Evolutionary conservation across 805 yeast species (phyloP).

Genomic region (Schwanniomyces pseudopolymorphus): DNA sequence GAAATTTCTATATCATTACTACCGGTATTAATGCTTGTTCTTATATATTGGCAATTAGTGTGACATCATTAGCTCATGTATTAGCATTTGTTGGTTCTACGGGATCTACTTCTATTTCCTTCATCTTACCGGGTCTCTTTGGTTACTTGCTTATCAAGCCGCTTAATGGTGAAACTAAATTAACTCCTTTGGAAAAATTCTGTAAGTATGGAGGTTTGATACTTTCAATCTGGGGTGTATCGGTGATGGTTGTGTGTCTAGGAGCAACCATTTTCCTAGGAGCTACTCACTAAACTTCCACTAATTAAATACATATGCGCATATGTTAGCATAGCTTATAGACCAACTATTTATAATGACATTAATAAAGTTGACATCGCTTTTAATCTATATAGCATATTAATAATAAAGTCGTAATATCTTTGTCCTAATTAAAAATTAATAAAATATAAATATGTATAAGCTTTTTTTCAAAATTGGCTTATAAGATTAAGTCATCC

Average conservation of each 20-base stretch:
- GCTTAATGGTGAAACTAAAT: constrained; percentile 22
- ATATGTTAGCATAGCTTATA: too few species aligned
- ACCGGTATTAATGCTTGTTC: constrained; percentile 44
- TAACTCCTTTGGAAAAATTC: constrained; percentile 26
- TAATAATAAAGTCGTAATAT: neutral
- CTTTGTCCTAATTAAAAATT: neutral
- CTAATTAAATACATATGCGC: neutral
- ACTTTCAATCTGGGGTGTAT: constrained; percentile 52
- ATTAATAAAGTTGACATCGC: neutral
- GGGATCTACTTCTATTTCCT: constrained; percentile 77
- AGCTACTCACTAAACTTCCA: constrained; percentile 27
- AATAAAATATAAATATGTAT: neutral
- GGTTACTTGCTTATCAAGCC: constrained; percentile 60
- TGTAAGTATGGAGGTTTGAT: constrained; percentile 41
- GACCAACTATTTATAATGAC: too few species aligned
- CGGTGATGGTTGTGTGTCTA: constrained; percentile 55
- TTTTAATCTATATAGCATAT: neutral
- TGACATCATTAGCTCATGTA: constrained; percentile 66
- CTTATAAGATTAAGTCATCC: constrained; percentile 29
- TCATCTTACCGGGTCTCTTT: constrained; percentile 75
- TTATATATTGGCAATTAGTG: constrained; percentile 56
- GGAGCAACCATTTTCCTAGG: constrained; percentile 49
- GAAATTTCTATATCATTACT: constrained; percentile 51
- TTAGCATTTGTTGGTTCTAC: constrained; percentile 79
- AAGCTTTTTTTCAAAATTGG: too few species aligned